Base-by-base conservation (phyloP, 148 eudicot genomes). In the Heliosperma pusillum region DNA sequence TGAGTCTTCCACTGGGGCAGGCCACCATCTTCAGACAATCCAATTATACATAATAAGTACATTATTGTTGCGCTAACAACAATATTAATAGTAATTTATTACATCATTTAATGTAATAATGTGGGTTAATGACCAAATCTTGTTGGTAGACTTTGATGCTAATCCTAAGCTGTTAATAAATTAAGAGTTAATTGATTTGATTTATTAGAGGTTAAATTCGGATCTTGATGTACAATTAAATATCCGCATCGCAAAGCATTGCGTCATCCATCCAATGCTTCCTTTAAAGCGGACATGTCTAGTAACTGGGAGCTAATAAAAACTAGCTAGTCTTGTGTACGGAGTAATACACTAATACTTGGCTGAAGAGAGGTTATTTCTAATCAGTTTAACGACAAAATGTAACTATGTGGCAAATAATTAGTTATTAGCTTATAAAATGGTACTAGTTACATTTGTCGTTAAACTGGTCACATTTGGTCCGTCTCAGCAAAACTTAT, bases 281-380 rank as follows among this genome's bases (percentile, higher is more conserved):
- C 79, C 68, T 27, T 71, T 0, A n/a, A 63, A 71, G 44, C 21
- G 33, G 75, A 80, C 79, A 76, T 76, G 83, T 77, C 79, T 72
- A 29, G 11, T 27, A 22, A 21, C 27, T 70, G 73, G 73, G 76
- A 71, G 58, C 79, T 45, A 36, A 36, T 36, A n/a, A n/a, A n/a
- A n/a, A n/a, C n/a, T n/a, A n/a, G n/a, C n/a, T n/a, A n/a, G n/a
- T n/a, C n/a, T n/a, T n/a, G n/a, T n/a, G n/a, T n/a, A n/a, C n/a
- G n/a, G n/a, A n/a, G n/a, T n/a, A n/a, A n/a, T n/a, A n/a, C n/a
- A n/a, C n/a, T n/a, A n/a, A n/a, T n/a, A n/a, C n/a, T n/a, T n/a
- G n/a, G n/a, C n/a, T n/a, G n/a, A n/a, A n/a, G n/a, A n/a, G n/a
- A n/a, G n/a, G n/a, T n/a, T n/a, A n/a, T n/a, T n/a, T n/a, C n/a